Evolutionary conservation across 768 basidiomycete genomes (phyloP), one percentile per base, ranked within the genome.

Genomic region (Termitomyces sp.): DNA sequence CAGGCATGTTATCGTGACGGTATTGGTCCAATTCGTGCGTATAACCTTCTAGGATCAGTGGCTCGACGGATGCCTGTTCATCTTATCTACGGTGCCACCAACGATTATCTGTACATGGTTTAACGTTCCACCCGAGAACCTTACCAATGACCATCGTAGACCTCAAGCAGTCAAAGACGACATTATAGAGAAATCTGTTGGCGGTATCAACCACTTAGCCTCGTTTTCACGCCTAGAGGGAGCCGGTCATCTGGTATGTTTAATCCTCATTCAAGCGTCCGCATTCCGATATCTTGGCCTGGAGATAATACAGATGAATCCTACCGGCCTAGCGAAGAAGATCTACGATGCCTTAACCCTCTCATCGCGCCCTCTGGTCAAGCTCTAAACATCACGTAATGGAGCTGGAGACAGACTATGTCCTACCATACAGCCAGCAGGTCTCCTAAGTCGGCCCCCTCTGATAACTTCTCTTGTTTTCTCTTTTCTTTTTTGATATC

Each of bases 1-100:
- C 15, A 81, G 79, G 80, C 79, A 0, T 72, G 69, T 50, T 83
- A 79, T 57, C 69, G 76, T 16, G 81, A 82, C 55, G 54, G 55
- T 0, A 52, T 74, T 8, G 75, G 75, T 0, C 60, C 63, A 15
- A 54, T 66, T 31, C 70, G 75, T 4, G 68, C 72, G 0, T 80
- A 77, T 58, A 54, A 68, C 27, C 63, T 73, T 22, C 66, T 81
- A 12, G 54, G 61, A 3, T 42, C 61, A 12, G 60, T 76, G 24
- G 73, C 74, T 20, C 64, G 67, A 49, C 69, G 67, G 3, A 48
- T 75, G 5, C 78, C 78, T 0, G 72, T 76, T 2, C 81, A 83
- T 60, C 58, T 81, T 31, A 75, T 81, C 39, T 81, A 77, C 58
- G 81, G 80, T 20, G 75, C 67, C 0, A 71, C 75, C 7, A 71